phyloP scores from a whole-genome alignment of 2,329 filamentous ascomycete species.

The Paraphoma sp. region DNA sequence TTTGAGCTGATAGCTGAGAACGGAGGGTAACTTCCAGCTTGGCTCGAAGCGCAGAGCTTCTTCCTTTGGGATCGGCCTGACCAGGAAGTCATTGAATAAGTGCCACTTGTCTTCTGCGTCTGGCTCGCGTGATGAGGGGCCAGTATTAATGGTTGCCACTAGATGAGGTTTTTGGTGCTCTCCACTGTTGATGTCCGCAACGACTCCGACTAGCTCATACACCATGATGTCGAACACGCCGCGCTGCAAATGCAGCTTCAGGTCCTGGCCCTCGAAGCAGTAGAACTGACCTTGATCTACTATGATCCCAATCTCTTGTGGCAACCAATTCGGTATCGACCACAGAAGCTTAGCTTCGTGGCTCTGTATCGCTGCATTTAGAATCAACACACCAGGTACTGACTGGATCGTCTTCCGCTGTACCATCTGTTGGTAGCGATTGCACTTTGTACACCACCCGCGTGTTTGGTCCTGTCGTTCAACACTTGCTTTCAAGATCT shows the following conservation, averaged over 20 bases:
- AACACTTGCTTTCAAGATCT: slow-evolving; percentile 89
- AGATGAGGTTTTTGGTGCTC: slow-evolving; percentile 88
- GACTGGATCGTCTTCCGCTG: slow-evolving; percentile 84
- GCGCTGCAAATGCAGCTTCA: slow-evolving; percentile 79
- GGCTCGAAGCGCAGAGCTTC: slow-evolving; percentile 91
- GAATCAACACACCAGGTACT: slow-evolving; percentile 83
- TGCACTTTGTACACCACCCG: slow-evolving; percentile 92
- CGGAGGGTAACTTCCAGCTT: slow-evolving; percentile 89
- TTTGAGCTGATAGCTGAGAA: slow-evolving; percentile 86
- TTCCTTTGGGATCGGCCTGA: slow-evolving; percentile 77
- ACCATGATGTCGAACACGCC: slow-evolving; percentile 82
- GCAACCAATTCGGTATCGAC: slow-evolving; percentile 89
- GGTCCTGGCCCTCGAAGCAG: slow-evolving; percentile 91
- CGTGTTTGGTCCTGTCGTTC: slow-evolving; percentile 87
- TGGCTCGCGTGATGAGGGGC: slow-evolving; percentile 67
- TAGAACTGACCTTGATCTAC: slow-evolving; percentile 91
- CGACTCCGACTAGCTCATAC: slow-evolving; percentile 89
- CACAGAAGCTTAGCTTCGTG: slow-evolving; percentile 81
- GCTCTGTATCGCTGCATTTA: slow-evolving; percentile 79
- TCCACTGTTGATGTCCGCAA: slow-evolving; percentile 86
- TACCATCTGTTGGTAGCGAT: slow-evolving; percentile 85
- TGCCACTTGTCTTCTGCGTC: slow-evolving; percentile 81
- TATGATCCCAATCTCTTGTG: slow-evolving; percentile 91
- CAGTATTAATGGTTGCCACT: slow-evolving; percentile 87
- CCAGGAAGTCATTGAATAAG: slow-evolving; percentile 96